These are phyloP conservation scores for Lachnellula subtilissima DNA, from an alignment of 2,329 filamentous ascomycete genomes.

Conservation along the genomic window DNA sequence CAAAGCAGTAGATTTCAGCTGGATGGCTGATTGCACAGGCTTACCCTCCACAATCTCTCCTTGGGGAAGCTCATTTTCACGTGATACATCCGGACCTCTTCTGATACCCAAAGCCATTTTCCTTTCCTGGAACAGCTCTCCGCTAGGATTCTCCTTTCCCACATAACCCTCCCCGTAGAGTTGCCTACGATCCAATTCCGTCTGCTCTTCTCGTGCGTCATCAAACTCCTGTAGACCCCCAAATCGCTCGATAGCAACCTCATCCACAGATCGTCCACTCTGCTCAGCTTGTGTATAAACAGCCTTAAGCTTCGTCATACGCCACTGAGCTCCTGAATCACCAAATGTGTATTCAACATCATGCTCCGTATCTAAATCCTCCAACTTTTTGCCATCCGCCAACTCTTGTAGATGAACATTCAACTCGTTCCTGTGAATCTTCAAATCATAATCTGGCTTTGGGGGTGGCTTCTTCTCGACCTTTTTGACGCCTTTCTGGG, in stretches of 20 bases:
- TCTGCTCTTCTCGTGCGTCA: conserved; percentile 85
- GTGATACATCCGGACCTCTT: conserved; percentile 32
- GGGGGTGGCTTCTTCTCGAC: conserved; percentile 39
- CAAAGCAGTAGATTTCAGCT: conserved; percentile 70
- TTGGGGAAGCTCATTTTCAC: conserved; percentile 41
- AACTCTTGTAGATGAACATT: conserved; percentile 61
- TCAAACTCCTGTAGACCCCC: conserved; percentile 82
- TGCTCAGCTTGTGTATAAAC: conserved; percentile 79
- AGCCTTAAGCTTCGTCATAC: conserved; percentile 89
- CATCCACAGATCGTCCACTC: conserved; percentile 66
- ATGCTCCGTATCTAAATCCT: conserved; percentile 49
- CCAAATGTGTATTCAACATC: conserved; percentile 81
- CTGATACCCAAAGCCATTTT: conserved; percentile 54
- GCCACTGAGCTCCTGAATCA: conserved; percentile 85
- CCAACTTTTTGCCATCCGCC: conserved; percentile 46
- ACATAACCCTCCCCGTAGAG: conserved; percentile 82
- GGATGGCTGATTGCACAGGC: conserved; percentile 41
- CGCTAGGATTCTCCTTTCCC: conserved; percentile 79
- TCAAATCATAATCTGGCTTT: conserved; percentile 31
- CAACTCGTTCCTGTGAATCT: conserved; percentile 72
- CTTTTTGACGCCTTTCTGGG: conserved; percentile 55
- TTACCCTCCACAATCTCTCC: conserved; percentile 55
- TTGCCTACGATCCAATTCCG: conserved; percentile 78
- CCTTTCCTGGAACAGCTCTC: conserved; percentile 78
- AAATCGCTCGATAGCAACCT: conserved; percentile 77